Evolutionary conservation across 805 yeast species (phyloP).

Genomic region (Cephaloascus albidus): DNA sequence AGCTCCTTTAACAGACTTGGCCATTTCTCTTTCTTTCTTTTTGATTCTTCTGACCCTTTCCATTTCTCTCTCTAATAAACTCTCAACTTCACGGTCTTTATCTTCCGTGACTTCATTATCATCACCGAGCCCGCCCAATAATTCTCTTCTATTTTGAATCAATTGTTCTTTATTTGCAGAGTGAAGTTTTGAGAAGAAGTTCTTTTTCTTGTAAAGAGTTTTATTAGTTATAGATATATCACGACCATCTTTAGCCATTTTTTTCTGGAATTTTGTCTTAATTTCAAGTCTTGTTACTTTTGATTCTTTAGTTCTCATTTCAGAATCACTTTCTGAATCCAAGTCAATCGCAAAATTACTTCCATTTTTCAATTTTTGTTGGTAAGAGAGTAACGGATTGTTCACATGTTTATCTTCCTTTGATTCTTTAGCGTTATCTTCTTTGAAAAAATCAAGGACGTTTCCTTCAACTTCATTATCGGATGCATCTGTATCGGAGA

Average conservation of each 20-base stretch:
- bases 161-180: conserved; percentile 37
- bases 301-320: conserved; percentile 11
- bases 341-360: background rate
- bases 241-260: background rate
- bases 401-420: too few species aligned
- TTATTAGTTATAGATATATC: background rate
- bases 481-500: too few species aligned
- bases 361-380: background rate
- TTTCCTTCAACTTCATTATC: too few species aligned
- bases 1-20: conserved; percentile 10
- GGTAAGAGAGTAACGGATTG: background rate
- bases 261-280: conserved; percentile 21
- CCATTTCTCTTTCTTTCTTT: conserved; percentile 26
- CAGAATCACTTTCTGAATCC: conserved; percentile 3
- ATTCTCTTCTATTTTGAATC: conserved; percentile 4
- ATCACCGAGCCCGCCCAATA: background rate
- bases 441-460: too few species aligned
- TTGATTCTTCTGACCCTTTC: conserved; percentile 36
- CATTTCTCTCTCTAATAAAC: conserved; percentile 39
- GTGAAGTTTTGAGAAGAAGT: conserved; percentile 25
- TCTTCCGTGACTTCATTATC: conserved; percentile 19
- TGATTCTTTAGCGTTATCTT: too few species aligned
- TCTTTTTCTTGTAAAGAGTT: conserved; percentile 11
- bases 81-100: conserved; percentile 34
- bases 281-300: conserved; percentile 23